Percentiles rank a stretch among this genome's conserved stretches.
Conservation (phyloP, 176 grass and related monocot species). For the Oryza meyeriana region DNA sequence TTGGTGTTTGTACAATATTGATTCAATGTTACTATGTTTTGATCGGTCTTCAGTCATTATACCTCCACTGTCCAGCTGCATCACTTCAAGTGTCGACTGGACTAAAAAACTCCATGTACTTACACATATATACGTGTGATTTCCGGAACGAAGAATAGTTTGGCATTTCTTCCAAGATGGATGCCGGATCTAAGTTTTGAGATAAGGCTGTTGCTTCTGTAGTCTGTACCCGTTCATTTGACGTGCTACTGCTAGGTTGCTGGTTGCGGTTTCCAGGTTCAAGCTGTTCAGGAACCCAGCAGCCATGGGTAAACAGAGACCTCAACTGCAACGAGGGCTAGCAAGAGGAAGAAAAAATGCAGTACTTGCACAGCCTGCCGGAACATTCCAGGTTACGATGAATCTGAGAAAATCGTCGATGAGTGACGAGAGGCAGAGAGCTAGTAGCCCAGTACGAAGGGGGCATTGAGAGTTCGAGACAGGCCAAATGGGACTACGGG, state of each 20-base stretch:
- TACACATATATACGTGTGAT: not conserved
- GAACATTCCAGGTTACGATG: not conserved
- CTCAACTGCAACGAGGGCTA: not conserved
- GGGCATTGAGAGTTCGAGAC: not conserved
- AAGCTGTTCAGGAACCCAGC: too few species aligned
- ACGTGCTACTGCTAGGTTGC: not conserved
- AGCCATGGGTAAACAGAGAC: not conserved
- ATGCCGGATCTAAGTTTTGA: not conserved
- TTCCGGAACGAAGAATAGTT: not conserved
- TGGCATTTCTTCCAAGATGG: not conserved
- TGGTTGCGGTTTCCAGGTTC: not conserved
- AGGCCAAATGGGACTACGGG: not conserved
- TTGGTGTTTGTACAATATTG: slow-evolving; percentile 56
- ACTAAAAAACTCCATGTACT: not conserved
- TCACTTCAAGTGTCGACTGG: not conserved
- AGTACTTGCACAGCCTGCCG: not conserved
- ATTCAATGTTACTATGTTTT: slow-evolving; percentile 45
- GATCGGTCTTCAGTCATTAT: not conserved
- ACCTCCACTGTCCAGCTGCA: not conserved
- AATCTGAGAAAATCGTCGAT: too few species aligned
- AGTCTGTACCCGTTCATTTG: not conserved
- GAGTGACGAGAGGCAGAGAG: too few species aligned
- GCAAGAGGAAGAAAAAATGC: not conserved
- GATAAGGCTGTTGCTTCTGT: not conserved
- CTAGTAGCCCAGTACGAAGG: not conserved